A percentile compares a stretch with the other conserved stretches of the same genome.
Evolutionary conservation across 495 filamentous ascomycete genomes (phyloP).

Genomic region (Penicillium samsonianum): DNA sequence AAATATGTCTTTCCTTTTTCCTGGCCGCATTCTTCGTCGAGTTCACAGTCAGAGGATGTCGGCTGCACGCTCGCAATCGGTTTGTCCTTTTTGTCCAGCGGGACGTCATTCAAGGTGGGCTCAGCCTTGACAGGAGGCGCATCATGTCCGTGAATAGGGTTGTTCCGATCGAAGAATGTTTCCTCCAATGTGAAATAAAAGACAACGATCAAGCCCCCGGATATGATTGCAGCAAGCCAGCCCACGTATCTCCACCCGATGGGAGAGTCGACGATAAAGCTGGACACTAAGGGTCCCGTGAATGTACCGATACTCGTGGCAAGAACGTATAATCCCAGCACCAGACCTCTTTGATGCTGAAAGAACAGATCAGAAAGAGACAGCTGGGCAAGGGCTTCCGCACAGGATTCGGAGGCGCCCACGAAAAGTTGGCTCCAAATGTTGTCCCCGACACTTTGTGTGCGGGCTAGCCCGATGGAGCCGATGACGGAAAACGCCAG

Average conservation of each 20-base stretch:
- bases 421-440: conserved; percentile 34
- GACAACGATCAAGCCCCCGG: conserved; percentile 21
- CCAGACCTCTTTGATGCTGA: conserved; percentile 28
- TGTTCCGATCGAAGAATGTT: conserved; percentile 30
- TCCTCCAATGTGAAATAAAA: conserved; percentile 32
- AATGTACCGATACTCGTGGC: conserved; percentile 37
- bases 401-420: conserved; percentile 32
- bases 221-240: conserved; percentile 35
- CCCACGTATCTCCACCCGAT: conserved; percentile 37
- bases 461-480: conserved; percentile 27
- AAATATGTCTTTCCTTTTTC: conserved; percentile 27
- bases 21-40: conserved; percentile 17
- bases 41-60: background rate
- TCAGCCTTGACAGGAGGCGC: background rate
- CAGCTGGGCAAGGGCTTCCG: conserved; percentile 30
- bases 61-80: background rate
- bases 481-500: conserved; percentile 24
- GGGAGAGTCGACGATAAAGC: conserved; percentile 28
- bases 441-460: conserved; percentile 21
- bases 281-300: conserved; percentile 32
- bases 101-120: background rate
- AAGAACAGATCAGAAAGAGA: conserved; percentile 33
- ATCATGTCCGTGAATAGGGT: conserved; percentile 12
- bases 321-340: conserved; percentile 30
- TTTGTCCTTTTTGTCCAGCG: conserved; percentile 12